These are phyloP conservation scores for Zhuliangozyma parablackwelliae DNA, from an alignment of 1,139 yeast species.

Conservation along the genomic window DNA sequence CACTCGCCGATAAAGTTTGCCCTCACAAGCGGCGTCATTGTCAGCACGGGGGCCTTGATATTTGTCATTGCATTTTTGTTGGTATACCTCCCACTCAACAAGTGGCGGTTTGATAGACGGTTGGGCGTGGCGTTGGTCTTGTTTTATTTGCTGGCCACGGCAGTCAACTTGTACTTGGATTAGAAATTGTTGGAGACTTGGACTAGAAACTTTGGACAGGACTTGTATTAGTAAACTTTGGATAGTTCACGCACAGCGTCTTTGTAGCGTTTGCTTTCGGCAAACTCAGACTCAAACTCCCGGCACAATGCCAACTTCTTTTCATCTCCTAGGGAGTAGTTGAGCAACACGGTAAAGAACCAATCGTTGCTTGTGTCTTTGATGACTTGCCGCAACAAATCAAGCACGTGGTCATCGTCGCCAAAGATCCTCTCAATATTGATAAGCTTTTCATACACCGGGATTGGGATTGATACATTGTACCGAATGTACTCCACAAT, in stretches of 20 bases:
- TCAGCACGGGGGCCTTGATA: constrained; percentile 26
- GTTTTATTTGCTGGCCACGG: constrained; percentile 20
- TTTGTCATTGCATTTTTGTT: constrained; percentile 20
- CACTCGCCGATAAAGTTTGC: constrained; percentile 19
- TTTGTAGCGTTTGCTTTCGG: not conserved
- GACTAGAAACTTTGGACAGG: too few relatives aligned
- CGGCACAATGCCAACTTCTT: constrained; percentile 9
- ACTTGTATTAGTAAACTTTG: too few relatives aligned
- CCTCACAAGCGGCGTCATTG: constrained; percentile 20
- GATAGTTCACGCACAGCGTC: not conserved
- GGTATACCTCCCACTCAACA: constrained; percentile 28
- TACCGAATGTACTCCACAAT: constrained; percentile 21
- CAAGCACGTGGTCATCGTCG: constrained; percentile 21
- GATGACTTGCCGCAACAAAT: constrained; percentile 21
- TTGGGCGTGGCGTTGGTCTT: constrained; percentile 21
- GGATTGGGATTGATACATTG: constrained; percentile 27
- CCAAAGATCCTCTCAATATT: constrained; percentile 30
- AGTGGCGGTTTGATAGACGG: constrained; percentile 31
- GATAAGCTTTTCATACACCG: constrained; percentile 34
- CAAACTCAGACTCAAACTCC: constrained; percentile 7
- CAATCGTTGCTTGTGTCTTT: constrained; percentile 20
- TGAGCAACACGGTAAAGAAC: constrained; percentile 17
- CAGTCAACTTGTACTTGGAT: constrained; percentile 14
- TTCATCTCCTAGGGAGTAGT: constrained; percentile 14
- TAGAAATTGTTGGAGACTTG: too few relatives aligned